Evolutionary conservation across 108 stramenopile genomes (phyloP), one percentile per base, ranked within the genome.

Genomic region (Schizochytrium sp.): DNA sequence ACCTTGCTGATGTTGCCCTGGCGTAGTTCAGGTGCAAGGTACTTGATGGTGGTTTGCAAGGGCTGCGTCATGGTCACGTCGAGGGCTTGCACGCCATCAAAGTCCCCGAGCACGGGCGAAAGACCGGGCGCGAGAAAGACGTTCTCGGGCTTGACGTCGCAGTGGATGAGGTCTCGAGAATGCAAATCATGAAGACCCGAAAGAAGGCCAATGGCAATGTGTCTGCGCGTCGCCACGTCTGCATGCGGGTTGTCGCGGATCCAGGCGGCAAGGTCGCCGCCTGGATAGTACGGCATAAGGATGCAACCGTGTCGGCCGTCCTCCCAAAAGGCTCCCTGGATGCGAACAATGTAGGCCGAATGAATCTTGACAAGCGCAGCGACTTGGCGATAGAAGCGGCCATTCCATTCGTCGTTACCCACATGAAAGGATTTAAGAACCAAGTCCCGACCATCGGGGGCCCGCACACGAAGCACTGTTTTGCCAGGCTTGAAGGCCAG

Each of bases 161-260:
- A 60, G 48, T 90, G 90, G 23, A 90, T 48, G 19, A 83, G 88
- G 10, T 83, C 45, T 18, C 88, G 41, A 34, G 6, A 6, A 25
- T 93, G 93, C 89, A 93, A 58, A 16, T 89, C 91, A 4, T 93
- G 92, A 41, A 93, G 88, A n/a, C 93, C 51, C 87, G 93, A 91
- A 16, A 93, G 88, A 23, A 93, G 87, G 87, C 93, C 92, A 57
- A 93, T 92, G 5, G 93, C 93, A n/a, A 93, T 58, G 45, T 58
- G 29, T 6, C 60, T 87, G 63, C 63, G 41, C 41, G 63, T 69
- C 63, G 14, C 63, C 41, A 41, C 18, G 41, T 18, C 18, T 18
- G 63, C 63, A 18, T 69, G 63, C 14, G 63, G 34, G 63, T 18
- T 69, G 10, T 69, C 34, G 12, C 25, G 63, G 41, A 69, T 69